Evolutionary conservation across 345 rosid genomes (phyloP).

Genomic region (Murraya paniculata): DNA sequence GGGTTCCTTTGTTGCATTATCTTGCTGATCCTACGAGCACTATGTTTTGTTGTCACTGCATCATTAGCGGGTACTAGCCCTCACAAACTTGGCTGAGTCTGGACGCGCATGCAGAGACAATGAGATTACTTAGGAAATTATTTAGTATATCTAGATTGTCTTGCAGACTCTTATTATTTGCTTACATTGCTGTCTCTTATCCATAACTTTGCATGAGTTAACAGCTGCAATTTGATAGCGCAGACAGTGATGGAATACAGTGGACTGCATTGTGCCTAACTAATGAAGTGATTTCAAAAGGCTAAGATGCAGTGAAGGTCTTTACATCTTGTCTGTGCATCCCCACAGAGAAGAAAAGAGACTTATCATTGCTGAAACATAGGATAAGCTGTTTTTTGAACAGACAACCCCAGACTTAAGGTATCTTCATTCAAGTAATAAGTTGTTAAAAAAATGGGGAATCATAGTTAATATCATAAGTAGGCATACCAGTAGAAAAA

Average conservation of each 20-base stretch:
- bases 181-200: neutral
- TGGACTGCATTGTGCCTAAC: too few relatives aligned
- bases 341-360: neutral
- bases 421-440: neutral
- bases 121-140: neutral
- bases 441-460: neutral
- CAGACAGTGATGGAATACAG: neutral
- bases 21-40: neutral
- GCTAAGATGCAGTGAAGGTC: neutral
- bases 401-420: neutral
- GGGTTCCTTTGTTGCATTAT: neutral
- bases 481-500: conserved; percentile 33
- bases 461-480: neutral
- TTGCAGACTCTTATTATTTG: neutral
- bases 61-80: neutral
- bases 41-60: neutral
- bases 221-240: neutral
- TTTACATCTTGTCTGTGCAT: neutral
- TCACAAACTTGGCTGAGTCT: neutral
- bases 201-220: neutral
- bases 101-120: neutral
- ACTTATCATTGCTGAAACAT: neutral
- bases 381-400: too few relatives aligned
- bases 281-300: neutral
- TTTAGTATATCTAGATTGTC: neutral